Conservation (phyloP, 352 stramenopile genomes). For the Phytophthora sp. region DNA sequence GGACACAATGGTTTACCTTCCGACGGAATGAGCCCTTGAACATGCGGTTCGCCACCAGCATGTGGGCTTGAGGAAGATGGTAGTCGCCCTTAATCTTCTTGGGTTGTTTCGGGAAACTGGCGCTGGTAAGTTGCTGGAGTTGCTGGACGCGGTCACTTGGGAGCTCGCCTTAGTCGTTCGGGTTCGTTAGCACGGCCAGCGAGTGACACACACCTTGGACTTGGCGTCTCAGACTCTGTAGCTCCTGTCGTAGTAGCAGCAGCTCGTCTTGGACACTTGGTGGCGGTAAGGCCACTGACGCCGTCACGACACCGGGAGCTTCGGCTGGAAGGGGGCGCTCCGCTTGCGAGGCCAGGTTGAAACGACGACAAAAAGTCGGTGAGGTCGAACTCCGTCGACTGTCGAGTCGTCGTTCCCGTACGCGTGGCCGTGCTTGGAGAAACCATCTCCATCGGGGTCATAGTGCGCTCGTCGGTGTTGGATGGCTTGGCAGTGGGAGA, state of each 20-base stretch:
- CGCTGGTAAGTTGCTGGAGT: conserved; percentile 9
- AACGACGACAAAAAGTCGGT: conserved; percentile 30
- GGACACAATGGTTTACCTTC: conserved; percentile 20
- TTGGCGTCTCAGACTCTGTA: too few species aligned
- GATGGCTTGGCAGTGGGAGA: too few species aligned
- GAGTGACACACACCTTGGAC: too few species aligned
- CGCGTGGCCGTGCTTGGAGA: too few species aligned
- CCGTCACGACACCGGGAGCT: too few species aligned
- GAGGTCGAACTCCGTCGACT: too few species aligned
- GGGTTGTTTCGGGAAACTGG: too few species aligned
- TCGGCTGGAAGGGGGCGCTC: neutral
- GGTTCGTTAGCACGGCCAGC: too few species aligned
- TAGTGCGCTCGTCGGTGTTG: too few species aligned
- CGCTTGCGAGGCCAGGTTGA: conserved; percentile 4
- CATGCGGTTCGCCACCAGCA: conserved; percentile 11
- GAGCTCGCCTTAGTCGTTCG: conserved; percentile 8
- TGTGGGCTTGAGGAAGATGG: conserved; percentile 15
- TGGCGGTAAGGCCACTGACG: neutral
- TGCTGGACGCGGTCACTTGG: neutral
- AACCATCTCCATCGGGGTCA: too few species aligned
- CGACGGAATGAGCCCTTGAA: neutral
- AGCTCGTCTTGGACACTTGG: neutral
- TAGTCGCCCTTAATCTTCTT: conserved; percentile 23
- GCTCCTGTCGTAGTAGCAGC: too few species aligned
- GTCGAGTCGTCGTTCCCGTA: too few species aligned